Evolutionary conservation across 805 yeast species (phyloP).

Genomic region (Wickerhamomyces subpelliculosus): DNA sequence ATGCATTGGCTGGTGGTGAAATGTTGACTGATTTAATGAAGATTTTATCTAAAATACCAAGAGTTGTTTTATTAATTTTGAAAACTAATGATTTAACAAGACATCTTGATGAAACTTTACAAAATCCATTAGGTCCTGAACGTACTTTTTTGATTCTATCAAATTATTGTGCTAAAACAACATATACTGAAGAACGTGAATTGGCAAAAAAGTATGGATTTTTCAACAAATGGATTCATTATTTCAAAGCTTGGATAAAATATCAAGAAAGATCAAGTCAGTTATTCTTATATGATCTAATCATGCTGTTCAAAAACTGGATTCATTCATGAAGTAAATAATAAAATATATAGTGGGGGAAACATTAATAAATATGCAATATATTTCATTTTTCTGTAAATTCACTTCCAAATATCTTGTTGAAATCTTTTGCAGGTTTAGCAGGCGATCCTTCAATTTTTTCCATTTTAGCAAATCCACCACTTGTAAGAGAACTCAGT

Average conservation of each 20-base stretch:
- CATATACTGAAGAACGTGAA: slow-evolving; percentile 61
- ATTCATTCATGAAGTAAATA: not conserved
- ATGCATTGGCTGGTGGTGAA: slow-evolving; percentile 52
- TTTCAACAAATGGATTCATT: not conserved
- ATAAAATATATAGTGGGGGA: not conserved
- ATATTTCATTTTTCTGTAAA: slow-evolving; percentile 5
- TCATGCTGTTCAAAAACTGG: slow-evolving; percentile 2
- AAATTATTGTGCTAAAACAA: slow-evolving; percentile 77
- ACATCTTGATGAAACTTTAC: slow-evolving; percentile 75
- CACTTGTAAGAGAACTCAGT: slow-evolving; percentile 13
- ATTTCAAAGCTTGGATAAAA: slow-evolving; percentile 1
- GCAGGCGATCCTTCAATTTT: slow-evolving; percentile 19
- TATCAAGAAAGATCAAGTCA: slow-evolving; percentile 1
- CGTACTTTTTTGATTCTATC: slow-evolving; percentile 87
- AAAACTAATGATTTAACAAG: slow-evolving; percentile 94
- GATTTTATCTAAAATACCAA: slow-evolving; percentile 72
- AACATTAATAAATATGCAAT: not conserved
- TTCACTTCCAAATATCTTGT: not conserved
- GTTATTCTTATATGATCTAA: not conserved
- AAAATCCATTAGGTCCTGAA: slow-evolving; percentile 80
- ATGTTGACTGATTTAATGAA: slow-evolving; percentile 71
- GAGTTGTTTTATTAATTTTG: slow-evolving; percentile 75
- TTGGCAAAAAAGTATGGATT: slow-evolving; percentile 2
- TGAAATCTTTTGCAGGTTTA: not conserved
- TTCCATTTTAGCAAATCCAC: slow-evolving; percentile 7